phyloP scores from a whole-genome alignment of 441 rosid genomes.

The Viola pubescens region DNA sequence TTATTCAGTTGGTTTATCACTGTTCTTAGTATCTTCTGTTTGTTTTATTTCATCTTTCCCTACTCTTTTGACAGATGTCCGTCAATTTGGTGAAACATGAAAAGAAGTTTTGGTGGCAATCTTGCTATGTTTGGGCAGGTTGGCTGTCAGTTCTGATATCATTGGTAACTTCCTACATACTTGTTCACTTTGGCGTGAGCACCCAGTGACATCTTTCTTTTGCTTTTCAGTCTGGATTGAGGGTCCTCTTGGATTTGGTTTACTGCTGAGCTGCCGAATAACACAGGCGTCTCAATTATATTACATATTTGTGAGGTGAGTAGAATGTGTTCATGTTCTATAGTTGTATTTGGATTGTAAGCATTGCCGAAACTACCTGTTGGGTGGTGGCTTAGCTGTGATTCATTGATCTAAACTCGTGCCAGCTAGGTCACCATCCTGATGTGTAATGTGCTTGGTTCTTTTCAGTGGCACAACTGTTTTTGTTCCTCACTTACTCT shows the following conservation, averaged over 20 bases:
- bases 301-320: constrained; percentile 78
- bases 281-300: constrained; percentile 78
- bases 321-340: constrained; percentile 3
- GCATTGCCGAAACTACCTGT: background rate
- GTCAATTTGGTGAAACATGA: constrained; percentile 35
- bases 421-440: constrained; percentile 2
- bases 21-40: constrained; percentile 2
- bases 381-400: background rate
- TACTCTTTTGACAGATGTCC: constrained; percentile 44
- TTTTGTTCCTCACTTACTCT: background rate
- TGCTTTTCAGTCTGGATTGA: constrained; percentile 65
- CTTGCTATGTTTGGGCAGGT: constrained; percentile 95
- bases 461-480: background rate
- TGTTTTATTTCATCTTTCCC: background rate
- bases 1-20: constrained; percentile 8
- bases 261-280: constrained; percentile 79
- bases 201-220: constrained; percentile 9
- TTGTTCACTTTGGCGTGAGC: background rate
- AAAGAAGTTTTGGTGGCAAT: constrained; percentile 57
- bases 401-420: background rate
- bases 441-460: background rate
- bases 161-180: background rate
- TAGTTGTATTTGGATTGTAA: background rate
- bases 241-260: constrained; percentile 91
- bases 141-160: constrained; percentile 13